Evolutionary conservation across 371 early-diverging fungal genomes (phyloP), one percentile per base, ranked within the genome.

Genomic region (Lichtheimia corymbifera): DNA sequence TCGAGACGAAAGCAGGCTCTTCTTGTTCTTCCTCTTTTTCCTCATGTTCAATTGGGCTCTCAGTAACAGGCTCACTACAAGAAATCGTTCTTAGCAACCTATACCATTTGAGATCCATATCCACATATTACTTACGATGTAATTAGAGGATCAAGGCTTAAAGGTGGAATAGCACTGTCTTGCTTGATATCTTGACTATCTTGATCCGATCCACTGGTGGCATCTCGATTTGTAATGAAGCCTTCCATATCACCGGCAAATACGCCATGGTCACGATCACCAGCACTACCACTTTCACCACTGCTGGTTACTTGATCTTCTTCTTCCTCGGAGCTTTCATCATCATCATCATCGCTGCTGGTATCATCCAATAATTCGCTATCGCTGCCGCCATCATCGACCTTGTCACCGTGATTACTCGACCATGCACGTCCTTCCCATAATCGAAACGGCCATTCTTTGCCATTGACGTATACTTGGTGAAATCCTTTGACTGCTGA

Each of bases 231-330:
- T 53, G 6, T 66, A 22, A 13, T 63, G 58, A 42, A 68, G 72
- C 74, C 69, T 60, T 74, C 76, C 20, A 71, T 71, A 58, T 71
- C 62, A 49, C 75, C 72, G 3, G 71, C 72, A 1, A 73, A 82
- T 15, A 72, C 74, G 4, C 79, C 79, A 18, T 72, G 75, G 24
- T 78, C 84, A 15, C 61, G 74, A 17, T 76, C 79, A 15, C 76
- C 73, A 35, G 74, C 68, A 20, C n/a, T 44, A 55, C 25, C 25
- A 24, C 47, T 47, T 22, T 47, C 47, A 47, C n/a, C 13, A 18
- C 57, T 24, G 17, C 27, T 20, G 5, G 42, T 22, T 2, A 15
- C 25, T 12, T 44, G 11, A 35, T 35, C 35, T 11, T 35, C 35
- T 11, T 35, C 35, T 0, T 35, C 35, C 6, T 35, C 35, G 35